Evolutionary conservation across 2,329 filamentous ascomycete genomes (phyloP), one percentile per base, ranked within the genome.

Genomic region (Verticillium isaacii): DNA sequence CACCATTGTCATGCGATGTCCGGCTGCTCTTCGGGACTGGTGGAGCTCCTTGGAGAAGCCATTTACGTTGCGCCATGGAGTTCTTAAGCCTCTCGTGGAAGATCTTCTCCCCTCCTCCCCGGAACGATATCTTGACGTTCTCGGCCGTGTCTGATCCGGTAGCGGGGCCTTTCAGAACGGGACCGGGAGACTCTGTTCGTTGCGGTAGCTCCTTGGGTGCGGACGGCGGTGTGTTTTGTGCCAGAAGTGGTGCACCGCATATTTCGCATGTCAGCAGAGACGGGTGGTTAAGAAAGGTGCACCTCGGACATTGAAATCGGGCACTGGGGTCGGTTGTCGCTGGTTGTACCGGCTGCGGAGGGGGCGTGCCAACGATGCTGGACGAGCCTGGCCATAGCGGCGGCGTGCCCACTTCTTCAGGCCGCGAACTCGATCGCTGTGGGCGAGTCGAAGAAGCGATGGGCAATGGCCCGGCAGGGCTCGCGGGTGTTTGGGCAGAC

Each of bases 221-320:
- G 74, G 69, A 68, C 69, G 74, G 60, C 56, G 76, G 74, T 32
- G 78, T 68, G 60, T 80, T 78, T 65, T 80, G 82, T 15, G 86
- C 85, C 58, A 87, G 77, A 3, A 97, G 78, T 8, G 92, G 84
- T 0, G 89, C 91, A 14, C 92, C 92, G 70, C 95, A 99, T 59
- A 99, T 93, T 75, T 99, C 95, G 70, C 95, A 99, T 5, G 88
- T 86, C 14, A 87, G 77, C 14, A 99, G 78, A 3, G 92, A 97
- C 1, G 93, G 92, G 71, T 98, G 92, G 68, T 99, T 99, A 45
- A 89, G 82, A 70, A 98, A 98, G 1, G 95, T 99, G 72, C 95
- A 99, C 64, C 95, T 83, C 8, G 92, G 91, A 70, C 95, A 99
- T 60, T 85, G 79, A 63, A 88, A 85, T 1, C 76, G 17, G 9